These are phyloP conservation scores for Ceratocystis colombiana DNA, from an alignment of 2,329 filamentous ascomycete genomes.

Conservation along the genomic window DNA sequence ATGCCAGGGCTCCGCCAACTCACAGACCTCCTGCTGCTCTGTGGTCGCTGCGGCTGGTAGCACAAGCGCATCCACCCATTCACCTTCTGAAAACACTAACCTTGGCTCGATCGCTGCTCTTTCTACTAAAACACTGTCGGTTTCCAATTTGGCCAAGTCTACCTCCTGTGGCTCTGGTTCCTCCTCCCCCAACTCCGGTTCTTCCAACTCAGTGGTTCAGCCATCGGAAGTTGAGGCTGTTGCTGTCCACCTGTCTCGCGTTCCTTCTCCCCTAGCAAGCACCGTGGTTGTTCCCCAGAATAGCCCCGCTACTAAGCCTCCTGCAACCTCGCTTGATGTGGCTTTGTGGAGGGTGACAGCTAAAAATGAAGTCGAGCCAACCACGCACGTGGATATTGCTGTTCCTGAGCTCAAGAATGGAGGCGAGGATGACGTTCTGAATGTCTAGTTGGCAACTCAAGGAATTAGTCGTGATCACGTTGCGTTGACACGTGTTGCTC, in stretches of 20 bases:
- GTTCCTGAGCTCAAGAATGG: slow-evolving; percentile 15
- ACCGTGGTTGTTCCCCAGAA: neutral
- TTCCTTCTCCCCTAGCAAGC: slow-evolving; percentile 6
- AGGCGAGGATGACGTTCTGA: slow-evolving; percentile 13
- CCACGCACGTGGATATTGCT: slow-evolving; percentile 23
- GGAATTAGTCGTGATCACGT: slow-evolving; percentile 17
- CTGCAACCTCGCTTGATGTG: neutral
- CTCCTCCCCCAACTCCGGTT: neutral
- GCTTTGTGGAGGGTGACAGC: slow-evolving; percentile 19
- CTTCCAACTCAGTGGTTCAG: neutral
- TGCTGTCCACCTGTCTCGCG: slow-evolving; percentile 15
- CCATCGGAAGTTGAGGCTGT: slow-evolving; percentile 14
- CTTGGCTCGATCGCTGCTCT: neutral
- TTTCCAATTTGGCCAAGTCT: neutral
- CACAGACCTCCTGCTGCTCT: neutral
- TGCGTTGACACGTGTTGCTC: slow-evolving; percentile 15
- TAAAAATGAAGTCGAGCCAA: neutral
- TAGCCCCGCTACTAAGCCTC: neutral
- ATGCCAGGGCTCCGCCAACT: slow-evolving; percentile 2
- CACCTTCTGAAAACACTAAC: neutral
- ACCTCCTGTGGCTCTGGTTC: neutral
- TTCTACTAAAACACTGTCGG: neutral
- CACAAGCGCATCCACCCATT: neutral
- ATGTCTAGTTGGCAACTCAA: slow-evolving; percentile 24
- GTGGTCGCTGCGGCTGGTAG: neutral